Evolutionary conservation across 768 basidiomycete genomes (phyloP), one percentile per base, ranked within the genome.

Genomic region (Kwoniella europaea): DNA sequence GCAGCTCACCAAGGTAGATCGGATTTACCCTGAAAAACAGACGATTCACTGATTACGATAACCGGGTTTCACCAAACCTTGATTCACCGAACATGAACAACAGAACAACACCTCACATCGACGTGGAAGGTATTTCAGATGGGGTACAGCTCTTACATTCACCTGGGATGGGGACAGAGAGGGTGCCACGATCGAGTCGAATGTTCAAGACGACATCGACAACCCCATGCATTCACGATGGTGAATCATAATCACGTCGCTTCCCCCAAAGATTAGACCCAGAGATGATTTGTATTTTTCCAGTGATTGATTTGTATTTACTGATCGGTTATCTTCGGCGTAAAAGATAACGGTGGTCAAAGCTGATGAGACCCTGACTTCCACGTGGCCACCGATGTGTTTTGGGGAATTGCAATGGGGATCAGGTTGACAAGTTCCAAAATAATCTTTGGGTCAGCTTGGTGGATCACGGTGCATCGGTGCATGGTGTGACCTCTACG

Each of bases 271-370:
- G 59, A 61, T 61, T 22, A 58, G 27, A 29, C 15, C 15, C 10
- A 13, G 46, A 10, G 12, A n/a, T 13, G 57, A 58, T 58, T 58
- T 58, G 57, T 58, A 58, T 58, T 58, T 58, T 58, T 12, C 12
- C 12, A 10, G 13, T 20, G 13, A 24, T 29, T 58, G 57, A 58
- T 58, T 58, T 58, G 57, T 58, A 58, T 58, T 58, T 58, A 27
- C 42, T 46, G 56, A 59, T 67, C 65, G 65, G 65, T 59, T 67
- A 67, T 67, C n/a, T 67, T 67, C 65, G 65, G 65, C 20, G 35
- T 18, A 57, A 46, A 52, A 67, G 42, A 67, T 57, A 67, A 67
- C 35, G 42, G 43, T 42, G 43, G 53, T 44, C 55, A 67, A 55
- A 55, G 63, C 63, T 55, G 22, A 54, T 65, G 0, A 61, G 35